These are phyloP conservation scores for Penicillium glabrum DNA, from an alignment of 2,329 filamentous ascomycete genomes.

Conservation along the genomic window DNA sequence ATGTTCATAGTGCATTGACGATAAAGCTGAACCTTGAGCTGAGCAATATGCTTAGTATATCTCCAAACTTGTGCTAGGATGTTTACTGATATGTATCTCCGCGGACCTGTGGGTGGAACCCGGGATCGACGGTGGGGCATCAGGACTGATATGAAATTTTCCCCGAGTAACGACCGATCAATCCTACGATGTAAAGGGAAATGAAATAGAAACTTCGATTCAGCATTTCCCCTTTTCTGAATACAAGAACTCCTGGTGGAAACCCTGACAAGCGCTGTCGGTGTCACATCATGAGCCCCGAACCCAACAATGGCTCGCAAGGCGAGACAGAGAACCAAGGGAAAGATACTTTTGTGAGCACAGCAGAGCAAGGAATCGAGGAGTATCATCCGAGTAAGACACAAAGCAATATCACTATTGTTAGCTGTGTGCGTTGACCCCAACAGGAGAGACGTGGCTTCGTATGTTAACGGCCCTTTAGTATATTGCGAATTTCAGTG, in stretches of 20 bases:
- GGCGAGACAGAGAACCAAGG: constrained; percentile 7
- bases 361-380: constrained; percentile 2
- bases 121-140: neutral
- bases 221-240: neutral
- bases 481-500: constrained; percentile 36
- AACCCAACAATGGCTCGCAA: neutral
- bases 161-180: neutral
- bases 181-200: neutral
- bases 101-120: neutral
- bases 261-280: too few species aligned
- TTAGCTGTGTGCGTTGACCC: constrained; percentile 27
- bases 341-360: neutral
- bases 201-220: neutral
- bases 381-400: constrained; percentile 22
- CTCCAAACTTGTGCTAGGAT: too few species aligned
- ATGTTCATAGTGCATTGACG: too few species aligned
- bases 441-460: neutral
- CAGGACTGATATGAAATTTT: neutral
- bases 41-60: too few species aligned
- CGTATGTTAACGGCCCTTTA: neutral
- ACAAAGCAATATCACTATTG: constrained; percentile 30
- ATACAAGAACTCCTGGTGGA: neutral
- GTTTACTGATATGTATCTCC: neutral
- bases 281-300: neutral
- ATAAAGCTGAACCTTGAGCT: too few species aligned